phyloP scores from a whole-genome alignment of 2,329 filamentous ascomycete species.

The Stemphylium lycopersici region DNA sequence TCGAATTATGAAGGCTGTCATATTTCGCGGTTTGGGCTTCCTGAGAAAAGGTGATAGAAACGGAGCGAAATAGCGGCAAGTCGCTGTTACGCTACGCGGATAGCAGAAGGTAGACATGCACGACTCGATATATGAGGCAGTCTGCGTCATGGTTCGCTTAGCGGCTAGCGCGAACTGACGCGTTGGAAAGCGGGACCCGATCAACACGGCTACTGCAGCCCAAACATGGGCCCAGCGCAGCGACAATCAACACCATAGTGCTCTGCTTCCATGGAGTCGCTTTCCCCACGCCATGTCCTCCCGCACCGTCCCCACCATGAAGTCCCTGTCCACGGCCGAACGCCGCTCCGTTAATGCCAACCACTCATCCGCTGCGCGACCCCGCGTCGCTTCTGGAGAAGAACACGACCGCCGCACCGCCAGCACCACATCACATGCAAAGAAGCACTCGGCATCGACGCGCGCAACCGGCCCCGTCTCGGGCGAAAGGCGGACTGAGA shows the following conservation, averaged over 20 bases:
- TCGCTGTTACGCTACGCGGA: too few relatives aligned
- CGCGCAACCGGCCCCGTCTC: conserved; percentile 20
- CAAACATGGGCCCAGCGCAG: conserved; percentile 22
- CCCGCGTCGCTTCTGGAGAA: conserved; percentile 46
- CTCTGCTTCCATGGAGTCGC: conserved; percentile 35
- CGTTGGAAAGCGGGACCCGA: conserved; percentile 22
- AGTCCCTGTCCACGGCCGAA: conserved; percentile 39
- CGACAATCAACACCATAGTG: conserved; percentile 25
- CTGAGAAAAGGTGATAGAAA: too few relatives aligned
- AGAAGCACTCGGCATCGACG: conserved; percentile 36
- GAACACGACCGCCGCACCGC: conserved; percentile 37
- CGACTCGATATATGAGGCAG: too few relatives aligned
- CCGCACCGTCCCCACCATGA: conserved; percentile 39
- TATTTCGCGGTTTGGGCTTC: too few relatives aligned
- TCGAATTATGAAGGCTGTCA: too few relatives aligned
- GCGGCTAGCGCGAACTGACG: conserved; percentile 20
- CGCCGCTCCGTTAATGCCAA: conserved; percentile 40
- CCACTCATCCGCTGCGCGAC: conserved; percentile 42
- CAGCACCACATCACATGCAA: conserved; percentile 33
- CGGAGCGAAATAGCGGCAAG: too few relatives aligned
- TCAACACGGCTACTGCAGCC: conserved; percentile 28
- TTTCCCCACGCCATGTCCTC: conserved; percentile 39
- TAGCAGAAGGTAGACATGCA: too few relatives aligned
- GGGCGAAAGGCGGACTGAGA: conserved; percentile 44
- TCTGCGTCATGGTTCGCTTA: conserved; percentile 26